phyloP scores from a whole-genome alignment of 352 stramenopile genomes.

The Phytophthora melonis region DNA sequence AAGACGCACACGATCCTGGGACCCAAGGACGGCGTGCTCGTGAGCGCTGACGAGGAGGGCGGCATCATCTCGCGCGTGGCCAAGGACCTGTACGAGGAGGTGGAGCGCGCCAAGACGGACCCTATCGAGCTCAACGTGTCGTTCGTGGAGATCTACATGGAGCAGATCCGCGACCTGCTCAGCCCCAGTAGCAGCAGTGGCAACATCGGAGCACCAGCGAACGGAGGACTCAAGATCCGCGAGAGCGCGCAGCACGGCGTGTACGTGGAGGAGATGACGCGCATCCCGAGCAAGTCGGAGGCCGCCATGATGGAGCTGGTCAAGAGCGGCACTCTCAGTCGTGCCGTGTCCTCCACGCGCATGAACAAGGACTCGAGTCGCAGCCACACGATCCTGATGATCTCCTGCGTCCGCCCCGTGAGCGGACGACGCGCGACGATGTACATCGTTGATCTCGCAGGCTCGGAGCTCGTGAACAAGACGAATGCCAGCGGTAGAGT shows the following conservation, averaged over 20 bases:
- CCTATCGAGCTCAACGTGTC: constrained; percentile 68
- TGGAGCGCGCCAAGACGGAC: constrained; percentile 38
- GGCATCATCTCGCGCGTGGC: constrained; percentile 71
- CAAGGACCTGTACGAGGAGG: constrained; percentile 57
- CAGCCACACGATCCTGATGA: constrained; percentile 81
- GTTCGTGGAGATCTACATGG: constrained; percentile 92
- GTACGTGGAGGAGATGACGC: constrained; percentile 81
- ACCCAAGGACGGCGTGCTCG: constrained; percentile 66
- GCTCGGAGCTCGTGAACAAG: constrained; percentile 89
- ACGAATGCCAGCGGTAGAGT: constrained; percentile 81
- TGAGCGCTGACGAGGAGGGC: constrained; percentile 67
- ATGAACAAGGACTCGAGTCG: constrained; percentile 93
- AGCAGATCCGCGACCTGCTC: constrained; percentile 84
- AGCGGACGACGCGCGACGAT: constrained; percentile 66
- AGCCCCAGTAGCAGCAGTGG: constrained; percentile 23
- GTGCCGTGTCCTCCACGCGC: constrained; percentile 74
- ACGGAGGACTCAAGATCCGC: constrained; percentile 73
- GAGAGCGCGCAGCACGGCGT: constrained; percentile 74
- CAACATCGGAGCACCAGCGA: constrained; percentile 24
- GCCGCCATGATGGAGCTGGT: constrained; percentile 72
- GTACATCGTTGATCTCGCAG: constrained; percentile 88
- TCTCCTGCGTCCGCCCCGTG: constrained; percentile 49
- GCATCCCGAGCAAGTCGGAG: constrained; percentile 49
- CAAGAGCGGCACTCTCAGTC: constrained; percentile 66
- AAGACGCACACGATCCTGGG: constrained; percentile 92